Evolutionary conservation across 2,329 filamentous ascomycete genomes (phyloP).

Genomic region (Sclerotinia minor): DNA sequence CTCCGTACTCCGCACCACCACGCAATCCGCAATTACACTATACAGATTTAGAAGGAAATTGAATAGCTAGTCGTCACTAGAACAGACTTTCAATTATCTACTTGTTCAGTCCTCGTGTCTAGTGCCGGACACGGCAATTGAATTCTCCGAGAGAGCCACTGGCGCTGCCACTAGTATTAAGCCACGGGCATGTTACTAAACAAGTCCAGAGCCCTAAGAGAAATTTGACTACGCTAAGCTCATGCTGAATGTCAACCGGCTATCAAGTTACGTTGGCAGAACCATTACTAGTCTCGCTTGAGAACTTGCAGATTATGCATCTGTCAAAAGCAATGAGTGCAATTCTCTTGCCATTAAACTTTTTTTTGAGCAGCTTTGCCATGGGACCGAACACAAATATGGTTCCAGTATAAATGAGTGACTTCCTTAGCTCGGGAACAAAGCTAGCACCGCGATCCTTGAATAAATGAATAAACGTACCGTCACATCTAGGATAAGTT

Average conservation of each 20-base stretch:
- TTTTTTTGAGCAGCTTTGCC: background rate
- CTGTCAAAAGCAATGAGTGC: background rate
- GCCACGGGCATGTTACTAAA: conserved; percentile 14
- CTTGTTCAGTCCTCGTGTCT: background rate
- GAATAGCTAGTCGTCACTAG: conserved; percentile 3
- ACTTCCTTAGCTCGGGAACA: conserved; percentile 16
- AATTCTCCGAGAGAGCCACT: background rate
- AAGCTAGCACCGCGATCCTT: conserved; percentile 11
- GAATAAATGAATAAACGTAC: conserved; percentile 50
- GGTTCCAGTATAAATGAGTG: background rate
- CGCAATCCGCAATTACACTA: background rate
- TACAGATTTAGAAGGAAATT: background rate
- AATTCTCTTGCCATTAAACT: background rate
- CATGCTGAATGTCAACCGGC: background rate
- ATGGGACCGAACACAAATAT: background rate
- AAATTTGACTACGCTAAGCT: background rate
- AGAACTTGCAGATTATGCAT: background rate
- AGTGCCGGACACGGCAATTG: background rate
- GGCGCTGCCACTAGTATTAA: background rate
- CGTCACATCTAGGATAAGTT: conserved; percentile 56
- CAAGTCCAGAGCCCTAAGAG: background rate
- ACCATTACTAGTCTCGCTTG: conserved; percentile 10
- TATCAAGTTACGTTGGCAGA: background rate
- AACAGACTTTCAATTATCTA: background rate
- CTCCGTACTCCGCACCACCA: background rate